phyloP scores from a whole-genome alignment of 257 asterid genomes.

The Gentiana dahurica region DNA sequence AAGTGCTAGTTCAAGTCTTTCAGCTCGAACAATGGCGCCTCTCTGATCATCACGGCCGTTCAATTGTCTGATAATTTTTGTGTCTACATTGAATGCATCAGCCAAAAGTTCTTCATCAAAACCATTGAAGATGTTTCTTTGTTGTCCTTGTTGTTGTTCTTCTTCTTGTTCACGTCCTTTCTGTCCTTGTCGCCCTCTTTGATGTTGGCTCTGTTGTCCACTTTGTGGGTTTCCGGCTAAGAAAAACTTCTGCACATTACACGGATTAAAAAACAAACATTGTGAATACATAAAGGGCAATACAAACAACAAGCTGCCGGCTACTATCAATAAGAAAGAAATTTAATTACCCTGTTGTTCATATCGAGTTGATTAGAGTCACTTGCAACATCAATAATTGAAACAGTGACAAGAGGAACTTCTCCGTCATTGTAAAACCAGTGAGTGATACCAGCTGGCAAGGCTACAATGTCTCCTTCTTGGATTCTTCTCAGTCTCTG shows the following conservation, averaged over 20 bases:
- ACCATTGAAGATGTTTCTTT: constrained; percentile 28
- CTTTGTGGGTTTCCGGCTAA: constrained; percentile 48
- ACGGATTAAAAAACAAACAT: too few relatives aligned
- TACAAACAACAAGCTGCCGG: too few relatives aligned
- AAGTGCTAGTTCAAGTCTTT: constrained; percentile 15
- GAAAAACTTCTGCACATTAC: constrained; percentile 28
- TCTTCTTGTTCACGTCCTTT: not conserved
- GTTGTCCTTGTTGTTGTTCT: not conserved
- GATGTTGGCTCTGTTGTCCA: constrained; percentile 4
- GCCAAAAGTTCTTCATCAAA: constrained; percentile 37
- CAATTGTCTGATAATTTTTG: constrained; percentile 10
- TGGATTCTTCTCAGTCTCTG: constrained; percentile 16
- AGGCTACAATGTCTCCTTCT: constrained; percentile 20
- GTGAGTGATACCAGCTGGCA: constrained; percentile 19
- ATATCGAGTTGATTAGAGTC: constrained; percentile 26
- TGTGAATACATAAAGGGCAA: too few relatives aligned
- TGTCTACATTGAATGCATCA: constrained; percentile 19
- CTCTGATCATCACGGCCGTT: constrained; percentile 31
- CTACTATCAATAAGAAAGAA: too few relatives aligned
- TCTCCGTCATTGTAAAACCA: constrained; percentile 22
- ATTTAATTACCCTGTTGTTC: constrained; percentile 1
- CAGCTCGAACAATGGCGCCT: constrained; percentile 46
- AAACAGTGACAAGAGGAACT: constrained; percentile 7
- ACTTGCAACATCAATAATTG: constrained; percentile 16
- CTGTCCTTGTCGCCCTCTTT: constrained; percentile 4